Evolutionary conservation across 495 filamentous ascomycete genomes (phyloP).

Genomic region (Tuber melanosporum): DNA sequence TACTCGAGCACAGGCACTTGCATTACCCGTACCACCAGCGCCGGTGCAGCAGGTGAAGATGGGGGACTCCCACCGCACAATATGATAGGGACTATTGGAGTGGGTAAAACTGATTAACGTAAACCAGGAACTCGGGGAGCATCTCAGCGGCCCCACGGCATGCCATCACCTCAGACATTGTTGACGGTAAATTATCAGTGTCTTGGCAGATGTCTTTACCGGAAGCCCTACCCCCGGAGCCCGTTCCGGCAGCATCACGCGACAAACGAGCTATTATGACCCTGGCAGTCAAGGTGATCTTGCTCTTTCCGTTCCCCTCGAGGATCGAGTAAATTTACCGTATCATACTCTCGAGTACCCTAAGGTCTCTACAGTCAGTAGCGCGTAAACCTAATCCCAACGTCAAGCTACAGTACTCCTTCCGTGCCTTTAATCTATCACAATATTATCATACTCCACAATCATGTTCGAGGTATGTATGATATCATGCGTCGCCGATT

Average conservation of each 20-base stretch:
- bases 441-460: not conserved
- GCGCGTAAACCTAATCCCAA: not conserved
- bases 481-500: not conserved
- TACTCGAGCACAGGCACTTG: no score
- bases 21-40: not conserved
- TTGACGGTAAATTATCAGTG: not conserved
- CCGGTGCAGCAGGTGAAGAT: not conserved
- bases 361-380: not conserved
- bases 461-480: slow-evolving; percentile 6
- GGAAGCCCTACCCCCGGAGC: not conserved
- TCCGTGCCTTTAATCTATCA: not conserved
- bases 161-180: not conserved
- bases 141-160: not conserved
- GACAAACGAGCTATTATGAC: not conserved
- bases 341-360: no score
- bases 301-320: not conserved
- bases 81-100: not conserved
- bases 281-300: not conserved
- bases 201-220: not conserved
- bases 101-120: not conserved
- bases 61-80: not conserved
- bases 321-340: not conserved
- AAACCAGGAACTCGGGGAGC: not conserved
- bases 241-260: not conserved
- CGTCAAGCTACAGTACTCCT: not conserved